Evolutionary conservation across 768 basidiomycete genomes (phyloP).

Genomic region (Mycena amicta): DNA sequence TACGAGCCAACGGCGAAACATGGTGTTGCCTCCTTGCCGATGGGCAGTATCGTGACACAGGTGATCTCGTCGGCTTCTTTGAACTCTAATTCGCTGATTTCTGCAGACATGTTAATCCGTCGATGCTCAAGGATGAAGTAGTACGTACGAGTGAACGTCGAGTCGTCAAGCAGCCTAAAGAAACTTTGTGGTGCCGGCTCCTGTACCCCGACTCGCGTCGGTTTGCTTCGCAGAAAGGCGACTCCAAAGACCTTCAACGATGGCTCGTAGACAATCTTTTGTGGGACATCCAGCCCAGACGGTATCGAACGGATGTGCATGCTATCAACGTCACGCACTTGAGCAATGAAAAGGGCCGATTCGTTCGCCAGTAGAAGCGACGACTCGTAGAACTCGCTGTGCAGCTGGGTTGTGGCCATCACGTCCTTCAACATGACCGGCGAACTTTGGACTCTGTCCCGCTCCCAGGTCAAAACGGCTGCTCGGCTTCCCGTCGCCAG

Average conservation of each 20-base stretch:
- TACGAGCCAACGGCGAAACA: conserved; percentile 57
- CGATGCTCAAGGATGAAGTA: not conserved
- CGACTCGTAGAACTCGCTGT: conserved; percentile 47
- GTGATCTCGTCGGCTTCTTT: conserved; percentile 65
- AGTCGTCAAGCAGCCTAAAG: conserved; percentile 69
- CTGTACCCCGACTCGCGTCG: conserved; percentile 54
- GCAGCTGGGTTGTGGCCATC: conserved; percentile 51
- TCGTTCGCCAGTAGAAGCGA: conserved; percentile 63
- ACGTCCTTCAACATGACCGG: conserved; percentile 75
- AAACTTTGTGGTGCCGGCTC: conserved; percentile 48
- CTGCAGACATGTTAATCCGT: conserved; percentile 30
- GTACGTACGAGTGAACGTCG: conserved; percentile 61
- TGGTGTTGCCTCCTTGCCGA: conserved; percentile 33
- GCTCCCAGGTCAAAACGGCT: conserved; percentile 69
- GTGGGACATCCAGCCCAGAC: conserved; percentile 73
- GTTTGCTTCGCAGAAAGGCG: conserved; percentile 55
- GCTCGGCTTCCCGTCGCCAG: conserved; percentile 75
- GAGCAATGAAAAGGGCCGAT: conserved; percentile 63
- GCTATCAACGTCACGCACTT: conserved; percentile 68
- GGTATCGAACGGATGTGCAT: conserved; percentile 78
- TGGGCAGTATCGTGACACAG: conserved; percentile 41
- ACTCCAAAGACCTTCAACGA: conserved; percentile 64
- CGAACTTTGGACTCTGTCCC: conserved; percentile 63
- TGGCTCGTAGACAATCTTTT: conserved; percentile 63
- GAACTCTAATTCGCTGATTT: conserved; percentile 50